Base-by-base conservation (phyloP, 768 basidiomycete species). In the Fistulinella prunicolor region DNA sequence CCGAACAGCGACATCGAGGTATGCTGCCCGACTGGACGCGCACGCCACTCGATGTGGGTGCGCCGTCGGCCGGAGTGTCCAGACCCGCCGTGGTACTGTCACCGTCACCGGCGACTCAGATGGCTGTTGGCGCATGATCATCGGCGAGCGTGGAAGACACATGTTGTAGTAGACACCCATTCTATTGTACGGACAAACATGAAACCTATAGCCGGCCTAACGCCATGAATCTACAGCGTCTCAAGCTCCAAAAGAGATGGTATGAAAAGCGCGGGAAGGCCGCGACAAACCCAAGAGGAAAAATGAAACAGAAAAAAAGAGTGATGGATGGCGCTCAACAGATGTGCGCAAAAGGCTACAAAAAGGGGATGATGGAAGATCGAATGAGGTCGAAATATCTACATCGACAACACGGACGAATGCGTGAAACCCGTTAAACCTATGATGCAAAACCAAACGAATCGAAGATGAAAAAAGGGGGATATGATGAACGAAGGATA, bases 1-100 rank as follows among this genome's bases (percentile, higher is more conserved):
- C 61, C 17, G 64, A 67, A 23, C 66, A 68, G 32, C 49, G 57
- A 10, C 61, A 71, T 7, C 69, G 61, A 38, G 77, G 69, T 52
- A 69, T 86, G 39, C 66, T 92, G 29, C 90, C 90, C 4, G 90
- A 93, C 66, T 93, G 90, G 90, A 90, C 90, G 21, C 75, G 82
- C 48, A 71, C 73, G 10, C 76, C 81, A 5, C 69, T 92, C 40
- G 70, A 83, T 0, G 54, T 58, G 4, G 88, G 86, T 26, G 87
- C 89, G 16, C 85, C 86, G 3, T 64, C 79, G 21, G 83, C 80
- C n/a, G 38, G 59, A 32, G 37, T 57, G 22, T 24, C 54, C 17
- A 61, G 46, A 28, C 46, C 24, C 3, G 57, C 32, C 0, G 22
- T 53, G 9, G 39, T n/a, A 5, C n/a, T 45, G 4, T 10, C 6